Conservation (phyloP, 495 filamentous ascomycete genomes). For the Apodospora peruviana region DNA sequence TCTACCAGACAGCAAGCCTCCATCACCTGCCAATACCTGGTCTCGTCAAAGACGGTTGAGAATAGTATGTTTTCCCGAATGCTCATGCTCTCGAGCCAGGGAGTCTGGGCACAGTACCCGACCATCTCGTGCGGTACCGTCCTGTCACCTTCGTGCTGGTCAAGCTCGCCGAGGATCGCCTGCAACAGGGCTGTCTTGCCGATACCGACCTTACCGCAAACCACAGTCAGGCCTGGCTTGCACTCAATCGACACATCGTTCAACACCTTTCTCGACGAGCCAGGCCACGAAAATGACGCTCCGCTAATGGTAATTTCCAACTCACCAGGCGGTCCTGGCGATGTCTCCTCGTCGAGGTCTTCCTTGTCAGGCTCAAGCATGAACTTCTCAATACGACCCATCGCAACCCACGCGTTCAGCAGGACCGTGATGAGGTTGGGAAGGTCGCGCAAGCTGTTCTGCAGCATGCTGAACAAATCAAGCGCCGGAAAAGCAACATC, state of each 20-base stretch:
- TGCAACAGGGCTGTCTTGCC: constrained; percentile 80
- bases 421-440: constrained; percentile 64
- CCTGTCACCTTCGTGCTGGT: constrained; percentile 54
- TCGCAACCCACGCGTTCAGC: constrained; percentile 68
- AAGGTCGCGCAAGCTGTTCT: constrained; percentile 61
- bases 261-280: constrained; percentile 54
- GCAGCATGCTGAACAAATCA: constrained; percentile 69
- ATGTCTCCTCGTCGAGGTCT: constrained; percentile 16
- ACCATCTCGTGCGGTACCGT: constrained; percentile 60
- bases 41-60: constrained; percentile 63
- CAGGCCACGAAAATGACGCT: constrained; percentile 76
- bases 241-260: constrained; percentile 56
- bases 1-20: constrained; percentile 88
- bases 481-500: constrained; percentile 79
- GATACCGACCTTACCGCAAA: constrained; percentile 65
- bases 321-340: constrained; percentile 4
- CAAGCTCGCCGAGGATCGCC: constrained; percentile 72
- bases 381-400: constrained; percentile 74
- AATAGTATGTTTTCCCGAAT: constrained; percentile 83
- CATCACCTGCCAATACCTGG: constrained; percentile 82
- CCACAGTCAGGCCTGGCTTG: constrained; percentile 56
- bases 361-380: constrained; percentile 79
- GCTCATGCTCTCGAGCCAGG: constrained; percentile 91
- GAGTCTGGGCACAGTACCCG: constrained; percentile 76
- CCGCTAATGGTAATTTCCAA: constrained; percentile 48